Percentiles rank a stretch among this genome's conserved stretches.
phyloP scores from a whole-genome alignment of 495 filamentous ascomycete genomes.

The Aspergillus sparsus region DNA sequence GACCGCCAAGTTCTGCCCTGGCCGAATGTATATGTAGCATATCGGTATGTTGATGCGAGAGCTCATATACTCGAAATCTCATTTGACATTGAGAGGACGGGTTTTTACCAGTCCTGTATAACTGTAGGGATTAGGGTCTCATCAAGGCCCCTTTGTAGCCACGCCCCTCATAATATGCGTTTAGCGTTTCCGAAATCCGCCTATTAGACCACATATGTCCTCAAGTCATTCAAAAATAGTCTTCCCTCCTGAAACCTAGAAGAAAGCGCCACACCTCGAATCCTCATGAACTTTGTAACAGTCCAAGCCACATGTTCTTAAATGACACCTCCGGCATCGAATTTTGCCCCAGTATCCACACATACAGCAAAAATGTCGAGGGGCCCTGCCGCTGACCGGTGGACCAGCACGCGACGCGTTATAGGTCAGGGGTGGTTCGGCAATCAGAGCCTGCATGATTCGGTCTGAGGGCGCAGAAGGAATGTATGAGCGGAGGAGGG shows the following conservation, averaged over 20 bases:
- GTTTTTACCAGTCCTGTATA: background rate
- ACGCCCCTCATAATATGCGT: no score
- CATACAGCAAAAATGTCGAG: slow-evolving; percentile 76
- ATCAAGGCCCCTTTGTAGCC: no score
- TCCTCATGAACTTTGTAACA: slow-evolving; percentile 80
- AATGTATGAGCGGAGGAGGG: slow-evolving; percentile 61
- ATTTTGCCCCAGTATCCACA: slow-evolving; percentile 93
- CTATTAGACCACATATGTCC: background rate
- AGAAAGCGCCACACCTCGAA: slow-evolving; percentile 71
- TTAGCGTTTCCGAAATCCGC: background rate
- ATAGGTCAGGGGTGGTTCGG: slow-evolving; percentile 76
- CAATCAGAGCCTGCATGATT: slow-evolving; percentile 66
- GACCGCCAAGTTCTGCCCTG: no score
- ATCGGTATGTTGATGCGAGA: no score
- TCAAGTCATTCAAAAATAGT: background rate
- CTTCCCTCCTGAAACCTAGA: slow-evolving; percentile 22
- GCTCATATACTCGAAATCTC: no score
- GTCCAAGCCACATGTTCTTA: slow-evolving; percentile 76
- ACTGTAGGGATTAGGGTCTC: no score
- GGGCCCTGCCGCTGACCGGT: slow-evolving; percentile 54
- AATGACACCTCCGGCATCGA: slow-evolving; percentile 80
- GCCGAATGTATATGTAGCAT: no score
- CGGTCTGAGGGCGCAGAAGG: slow-evolving; percentile 65
- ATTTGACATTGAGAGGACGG: no score
- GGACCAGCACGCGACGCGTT: slow-evolving; percentile 68